Evolutionary conservation across 2,329 filamentous ascomycete species (phyloP), one percentile per base, ranked within the genome.

Genomic region (Scleromitrula shiraiana): DNA sequence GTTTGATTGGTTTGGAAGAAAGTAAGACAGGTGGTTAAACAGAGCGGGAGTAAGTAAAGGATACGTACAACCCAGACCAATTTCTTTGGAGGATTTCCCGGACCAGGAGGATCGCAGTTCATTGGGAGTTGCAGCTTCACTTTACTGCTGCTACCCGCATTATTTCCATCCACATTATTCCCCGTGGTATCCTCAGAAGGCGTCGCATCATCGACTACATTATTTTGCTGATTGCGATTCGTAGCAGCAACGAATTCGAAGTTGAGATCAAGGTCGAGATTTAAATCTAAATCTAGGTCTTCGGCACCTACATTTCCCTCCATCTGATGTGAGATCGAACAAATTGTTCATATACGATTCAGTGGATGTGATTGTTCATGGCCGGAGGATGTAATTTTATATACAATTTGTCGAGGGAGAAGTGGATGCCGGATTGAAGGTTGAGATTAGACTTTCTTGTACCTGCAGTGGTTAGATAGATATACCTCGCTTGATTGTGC

Each of bases 21-120:
- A n/a, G n/a, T n/a, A n/a, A n/a, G n/a, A n/a, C n/a, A 27, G 26
- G 26, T 27, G 26, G 7, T 27, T 27, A n/a, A n/a, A n/a, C n/a
- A n/a, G n/a, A n/a, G n/a, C n/a, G n/a, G n/a, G n/a, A n/a, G n/a
- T n/a, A n/a, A n/a, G n/a, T n/a, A n/a, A n/a, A n/a, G n/a, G n/a
- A 9, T 33, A 71, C 80, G 64, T 73, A 93, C 88, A 63, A 97
- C 80, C 91, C 91, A 97, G 69, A 91, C 83, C 53, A 89, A 78
- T 64, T 84, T 85, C 64, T 82, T 84, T 2, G 79, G 73, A 9
- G 84, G 81, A 49, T 83, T 82, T 39, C 77, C 75, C 9, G 82
- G 76, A 15, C 80, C 77, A 0, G 90, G 89, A 22, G 91, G 91
- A 58, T 95, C 87, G 64, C 89, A 95, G 56, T 87, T 94, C 27